A percentile compares a stretch with the other conserved stretches of the same genome.
These are phyloP conservation scores for Dacryopinax primogenitus DNA, from an alignment of 768 basidiomycete species.

Conservation along the genomic window DNA sequence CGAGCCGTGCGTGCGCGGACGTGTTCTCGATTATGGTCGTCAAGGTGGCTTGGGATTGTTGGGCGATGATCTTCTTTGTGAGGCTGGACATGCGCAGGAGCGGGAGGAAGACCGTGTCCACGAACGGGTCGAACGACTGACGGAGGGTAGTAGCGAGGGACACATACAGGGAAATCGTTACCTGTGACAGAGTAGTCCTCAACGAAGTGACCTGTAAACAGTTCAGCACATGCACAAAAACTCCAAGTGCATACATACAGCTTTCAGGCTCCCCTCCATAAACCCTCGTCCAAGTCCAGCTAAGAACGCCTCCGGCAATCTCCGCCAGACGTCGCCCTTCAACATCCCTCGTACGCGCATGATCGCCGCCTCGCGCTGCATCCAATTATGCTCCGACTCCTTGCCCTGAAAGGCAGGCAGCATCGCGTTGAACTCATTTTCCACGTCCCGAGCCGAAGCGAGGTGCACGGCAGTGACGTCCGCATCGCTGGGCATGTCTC, in stretches of 20 bases:
- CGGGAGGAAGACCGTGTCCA: constrained; percentile 61
- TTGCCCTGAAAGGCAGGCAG: constrained; percentile 69
- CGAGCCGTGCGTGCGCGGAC: constrained; percentile 53
- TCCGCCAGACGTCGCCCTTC: constrained; percentile 64
- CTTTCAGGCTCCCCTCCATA: constrained; percentile 71
- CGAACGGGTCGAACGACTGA: constrained; percentile 58
- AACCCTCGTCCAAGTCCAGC: constrained; percentile 61
- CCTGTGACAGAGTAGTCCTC: constrained; percentile 72
- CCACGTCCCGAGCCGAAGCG: constrained; percentile 72
- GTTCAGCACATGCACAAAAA: constrained; percentile 9
- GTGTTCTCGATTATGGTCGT: constrained; percentile 54
- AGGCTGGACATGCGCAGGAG: constrained; percentile 75
- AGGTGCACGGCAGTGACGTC: constrained; percentile 25
- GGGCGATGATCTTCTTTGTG: constrained; percentile 84
- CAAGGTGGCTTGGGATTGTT: constrained; percentile 67
- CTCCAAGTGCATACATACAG: constrained; percentile 39
- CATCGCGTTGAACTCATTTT: constrained; percentile 73
- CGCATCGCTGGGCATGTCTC: background rate
- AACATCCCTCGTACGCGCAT: constrained; percentile 78
- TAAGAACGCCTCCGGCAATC: constrained; percentile 64
- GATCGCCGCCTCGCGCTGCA: constrained; percentile 61
- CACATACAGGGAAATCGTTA: constrained; percentile 61
- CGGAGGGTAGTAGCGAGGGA: constrained; percentile 62
- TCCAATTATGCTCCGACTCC: constrained; percentile 96
- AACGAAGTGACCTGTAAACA: background rate